Evolutionary conservation across 345 rosid genomes (phyloP).

Genomic region (Boechera divaricarpa): DNA sequence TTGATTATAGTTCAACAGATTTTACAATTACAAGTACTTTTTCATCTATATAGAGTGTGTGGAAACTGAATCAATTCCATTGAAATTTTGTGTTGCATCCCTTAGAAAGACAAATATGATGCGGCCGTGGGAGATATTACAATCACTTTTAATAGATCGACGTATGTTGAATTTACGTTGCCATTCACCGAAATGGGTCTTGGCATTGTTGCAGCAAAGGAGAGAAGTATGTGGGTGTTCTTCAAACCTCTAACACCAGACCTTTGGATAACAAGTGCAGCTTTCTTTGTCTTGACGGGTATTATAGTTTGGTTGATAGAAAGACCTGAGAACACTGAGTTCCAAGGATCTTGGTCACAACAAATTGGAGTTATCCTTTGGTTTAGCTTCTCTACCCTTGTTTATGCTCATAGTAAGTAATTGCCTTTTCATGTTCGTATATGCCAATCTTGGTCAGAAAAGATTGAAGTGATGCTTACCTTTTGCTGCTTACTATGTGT

Average conservation of each 20-base stretch:
- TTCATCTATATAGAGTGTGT: neutral
- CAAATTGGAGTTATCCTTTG: conserved; percentile 51
- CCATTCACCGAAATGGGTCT: conserved; percentile 56
- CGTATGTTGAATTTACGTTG: conserved; percentile 53
- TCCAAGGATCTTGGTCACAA: conserved; percentile 50
- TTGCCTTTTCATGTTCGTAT: neutral
- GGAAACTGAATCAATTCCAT: neutral
- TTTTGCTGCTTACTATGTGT: neutral
- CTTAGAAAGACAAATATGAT: conserved; percentile 48
- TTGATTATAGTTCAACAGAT: neutral
- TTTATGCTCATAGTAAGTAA: conserved; percentile 57
- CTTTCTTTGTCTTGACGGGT: conserved; percentile 51
- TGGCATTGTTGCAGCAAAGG: conserved; percentile 50
- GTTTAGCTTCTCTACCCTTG: conserved; percentile 61
- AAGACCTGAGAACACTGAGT: conserved; percentile 45
- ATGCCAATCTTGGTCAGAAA: neutral
- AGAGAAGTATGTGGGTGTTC: conserved; percentile 57
- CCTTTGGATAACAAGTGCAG: conserved; percentile 56
- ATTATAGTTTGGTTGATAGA: conserved; percentile 63
- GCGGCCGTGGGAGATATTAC: conserved; percentile 56
- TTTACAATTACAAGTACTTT: neutral
- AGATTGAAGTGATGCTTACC: neutral
- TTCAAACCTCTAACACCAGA: conserved; percentile 53
- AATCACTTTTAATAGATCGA: conserved; percentile 45
- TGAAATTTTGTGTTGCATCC: conserved; percentile 8